Base-by-base conservation (phyloP, 805 yeast species). In the Pichia rugopelliculosa region DNA sequence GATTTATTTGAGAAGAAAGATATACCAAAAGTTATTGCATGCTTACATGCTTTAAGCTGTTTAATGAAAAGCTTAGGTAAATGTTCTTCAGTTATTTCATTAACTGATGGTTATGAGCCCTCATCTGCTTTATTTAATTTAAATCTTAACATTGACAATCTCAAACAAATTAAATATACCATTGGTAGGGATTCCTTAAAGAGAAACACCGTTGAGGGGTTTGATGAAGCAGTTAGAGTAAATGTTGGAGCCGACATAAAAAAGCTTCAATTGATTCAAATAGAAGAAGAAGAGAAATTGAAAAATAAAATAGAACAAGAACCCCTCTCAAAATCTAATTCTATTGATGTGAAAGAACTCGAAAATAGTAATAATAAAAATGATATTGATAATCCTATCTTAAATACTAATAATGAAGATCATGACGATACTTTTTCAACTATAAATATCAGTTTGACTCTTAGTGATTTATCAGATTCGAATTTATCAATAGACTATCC, bases 1-100 rank as follows among this genome's bases (percentile, higher is more conserved):
- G 99, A 93, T 65, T 72, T 93, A 34, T 93, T 89, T 66, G 97
- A 93, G 60, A 83, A 84, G 59, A 90, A 88, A 59, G 86, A 91
- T 60, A 77, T 90, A 20, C 98, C 98, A 15, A 90, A 87, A 60
- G 98, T 93, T 23, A 84, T 93, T 61, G 89, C 88, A 65, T 90
- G 97, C 56, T 66, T 93, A 34, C 96, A 91, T 68, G 96, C 96
- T 2, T 67, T 91, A 53, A 81, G 89, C 44, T 87, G 78, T 55
- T 78, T 87, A 61, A 71, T 93, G 47, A 74, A 82, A 50, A 72
- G 74, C 55, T 71, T 78, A 24, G 74, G 76, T 23, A 66, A 68
- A 18, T 81, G 82, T 6, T 87, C 90, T 1, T 66, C 71, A 4
- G 75, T 91, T 59, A 74, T 72, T 30, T 76, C 79, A 52, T 64